These are phyloP conservation scores for Hura crepitans DNA, from an alignment of 441 rosid species.

Conservation along the genomic window DNA sequence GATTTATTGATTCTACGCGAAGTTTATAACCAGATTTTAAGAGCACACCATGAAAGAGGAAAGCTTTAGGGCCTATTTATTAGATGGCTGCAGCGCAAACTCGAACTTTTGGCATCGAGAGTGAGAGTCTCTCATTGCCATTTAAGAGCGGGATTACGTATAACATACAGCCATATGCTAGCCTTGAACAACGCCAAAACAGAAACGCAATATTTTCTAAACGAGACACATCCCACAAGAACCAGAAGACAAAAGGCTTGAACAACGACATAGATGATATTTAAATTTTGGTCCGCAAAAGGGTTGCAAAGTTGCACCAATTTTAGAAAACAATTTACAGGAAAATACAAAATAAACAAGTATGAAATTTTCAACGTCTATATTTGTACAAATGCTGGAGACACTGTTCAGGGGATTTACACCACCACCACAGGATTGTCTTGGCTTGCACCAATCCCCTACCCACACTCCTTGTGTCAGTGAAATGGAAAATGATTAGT, in stretches of 20 bases:
- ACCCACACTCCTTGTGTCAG: constrained; percentile 19
- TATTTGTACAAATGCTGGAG: constrained; percentile 37
- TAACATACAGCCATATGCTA: no score
- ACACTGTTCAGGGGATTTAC: constrained; percentile 24
- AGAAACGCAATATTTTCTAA: no score
- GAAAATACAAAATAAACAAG: constrained; percentile 2
- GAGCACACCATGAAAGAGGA: constrained; percentile 23
- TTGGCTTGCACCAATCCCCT: constrained; percentile 21
- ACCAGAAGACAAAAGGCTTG: no score
- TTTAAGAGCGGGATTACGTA: no score
- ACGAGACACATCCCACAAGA: no score
- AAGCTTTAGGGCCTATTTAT: constrained; percentile 24
- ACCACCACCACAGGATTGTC: constrained; percentile 11
- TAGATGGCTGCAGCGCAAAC: constrained; percentile 26
- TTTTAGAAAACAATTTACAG: constrained; percentile 25
- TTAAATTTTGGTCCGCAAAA: background rate
- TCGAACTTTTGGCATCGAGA: constrained; percentile 20
- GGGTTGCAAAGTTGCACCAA: constrained; percentile 26
- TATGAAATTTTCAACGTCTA: constrained; percentile 21
- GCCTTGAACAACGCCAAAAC: no score
- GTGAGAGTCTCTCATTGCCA: background rate
- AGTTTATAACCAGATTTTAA: background rate
- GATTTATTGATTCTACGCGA: background rate
- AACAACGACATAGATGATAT: background rate
- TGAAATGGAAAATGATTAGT: constrained; percentile 8